These are phyloP conservation scores for Synchytrium microbalum DNA, from an alignment of 371 early-diverging fungal genomes.

Conservation along the genomic window DNA sequence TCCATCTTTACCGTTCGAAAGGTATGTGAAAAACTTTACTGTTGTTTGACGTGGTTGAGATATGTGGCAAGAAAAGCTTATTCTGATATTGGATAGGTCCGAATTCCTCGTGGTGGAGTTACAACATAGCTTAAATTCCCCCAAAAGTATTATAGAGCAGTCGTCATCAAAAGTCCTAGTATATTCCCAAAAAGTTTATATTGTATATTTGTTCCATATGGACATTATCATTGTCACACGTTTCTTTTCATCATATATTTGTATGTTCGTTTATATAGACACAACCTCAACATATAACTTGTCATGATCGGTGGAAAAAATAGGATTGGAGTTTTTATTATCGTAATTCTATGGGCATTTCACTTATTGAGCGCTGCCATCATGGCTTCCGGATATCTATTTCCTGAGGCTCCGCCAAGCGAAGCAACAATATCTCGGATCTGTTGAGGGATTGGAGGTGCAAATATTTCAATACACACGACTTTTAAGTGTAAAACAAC, in stretches of 20 bases:
- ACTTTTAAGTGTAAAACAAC: conserved; percentile 1
- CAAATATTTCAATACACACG: conserved; percentile 2
- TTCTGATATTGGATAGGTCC: too few species aligned
- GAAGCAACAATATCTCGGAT: too few species aligned
- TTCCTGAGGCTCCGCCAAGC: too few species aligned
- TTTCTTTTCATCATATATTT: background rate
- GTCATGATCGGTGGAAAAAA: too few species aligned
- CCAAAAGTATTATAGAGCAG: background rate
- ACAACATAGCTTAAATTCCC: background rate
- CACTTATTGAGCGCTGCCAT: too few species aligned
- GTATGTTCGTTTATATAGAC: too few species aligned
- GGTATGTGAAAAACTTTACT: background rate
- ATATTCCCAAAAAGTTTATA: background rate
- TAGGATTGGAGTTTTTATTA: too few species aligned
- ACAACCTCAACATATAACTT: too few species aligned
- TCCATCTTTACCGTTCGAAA: background rate
- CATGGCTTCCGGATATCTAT: too few species aligned
- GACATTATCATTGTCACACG: background rate
- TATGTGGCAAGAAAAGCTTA: background rate
- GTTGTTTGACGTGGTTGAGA: background rate
- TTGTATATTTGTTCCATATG: background rate
- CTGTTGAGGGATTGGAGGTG: too few species aligned
- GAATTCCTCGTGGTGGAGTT: too few species aligned
- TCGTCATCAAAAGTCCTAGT: background rate
- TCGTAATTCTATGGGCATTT: too few species aligned